Conservation (phyloP, 108 stramenopile species). For the Epipyxis sp. region DNA sequence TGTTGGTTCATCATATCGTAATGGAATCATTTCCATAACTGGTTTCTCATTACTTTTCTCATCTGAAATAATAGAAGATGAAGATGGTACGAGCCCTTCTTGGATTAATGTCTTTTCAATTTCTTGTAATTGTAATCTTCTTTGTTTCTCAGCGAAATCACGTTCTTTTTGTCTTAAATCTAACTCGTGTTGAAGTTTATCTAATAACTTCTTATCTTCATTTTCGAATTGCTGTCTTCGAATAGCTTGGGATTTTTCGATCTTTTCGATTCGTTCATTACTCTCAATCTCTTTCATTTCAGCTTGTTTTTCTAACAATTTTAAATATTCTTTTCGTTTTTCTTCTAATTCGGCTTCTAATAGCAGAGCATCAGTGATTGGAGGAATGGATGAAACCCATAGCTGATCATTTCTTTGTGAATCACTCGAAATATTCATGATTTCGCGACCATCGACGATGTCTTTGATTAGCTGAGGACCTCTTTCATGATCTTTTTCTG, state of each 20-base stretch:
- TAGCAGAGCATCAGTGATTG: not conserved
- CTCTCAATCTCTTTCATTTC: not conserved
- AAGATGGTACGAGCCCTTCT: not conserved
- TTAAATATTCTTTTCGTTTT: not conserved
- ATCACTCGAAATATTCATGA: not conserved
- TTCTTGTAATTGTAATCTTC: not conserved
- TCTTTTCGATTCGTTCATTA: constrained; percentile 36
- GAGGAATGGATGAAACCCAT: not conserved
- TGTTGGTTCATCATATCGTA: not conserved
- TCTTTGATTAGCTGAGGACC: too few species aligned
- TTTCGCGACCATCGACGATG: too few species aligned
- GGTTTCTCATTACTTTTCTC: not conserved
- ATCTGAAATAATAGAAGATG: not conserved
- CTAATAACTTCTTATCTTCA: not conserved
- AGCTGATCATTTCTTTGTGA: not conserved
- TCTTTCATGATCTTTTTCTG: too few species aligned
- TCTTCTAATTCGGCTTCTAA: not conserved
- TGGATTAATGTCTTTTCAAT: not conserved
- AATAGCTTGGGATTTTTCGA: not conserved
- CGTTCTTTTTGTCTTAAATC: constrained; percentile 6
- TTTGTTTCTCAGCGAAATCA: constrained; percentile 23
- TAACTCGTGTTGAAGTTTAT: constrained; percentile 15
- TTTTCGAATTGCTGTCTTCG: constrained; percentile 5
- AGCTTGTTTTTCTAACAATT: not conserved
- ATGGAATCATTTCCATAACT: not conserved